Evolutionary conservation across 139 green algal genomes (phyloP).

Genomic region (Chlorella sp.): DNA sequence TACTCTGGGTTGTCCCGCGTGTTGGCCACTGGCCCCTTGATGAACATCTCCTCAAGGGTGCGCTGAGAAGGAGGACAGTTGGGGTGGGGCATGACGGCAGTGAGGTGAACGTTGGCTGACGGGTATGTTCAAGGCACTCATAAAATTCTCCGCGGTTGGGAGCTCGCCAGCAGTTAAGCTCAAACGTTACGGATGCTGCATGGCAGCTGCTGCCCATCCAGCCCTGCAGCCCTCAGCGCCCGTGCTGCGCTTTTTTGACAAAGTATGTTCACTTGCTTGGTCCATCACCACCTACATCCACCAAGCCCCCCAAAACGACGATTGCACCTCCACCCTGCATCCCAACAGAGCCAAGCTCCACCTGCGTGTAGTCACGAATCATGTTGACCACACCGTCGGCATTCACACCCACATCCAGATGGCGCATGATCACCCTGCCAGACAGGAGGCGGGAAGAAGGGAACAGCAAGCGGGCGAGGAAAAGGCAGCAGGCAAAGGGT

Average conservation of each 20-base stretch:
- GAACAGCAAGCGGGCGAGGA: not conserved
- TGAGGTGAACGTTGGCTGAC: not conserved
- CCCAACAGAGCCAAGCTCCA: not conserved
- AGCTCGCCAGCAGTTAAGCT: not conserved
- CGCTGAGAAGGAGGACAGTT: conserved; percentile 1
- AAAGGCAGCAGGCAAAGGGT: not conserved
- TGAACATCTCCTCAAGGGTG: conserved; percentile 58
- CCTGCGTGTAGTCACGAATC: conserved; percentile 64
- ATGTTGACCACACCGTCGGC: conserved; percentile 65
- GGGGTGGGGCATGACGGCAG: not conserved
- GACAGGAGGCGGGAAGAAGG: not conserved
- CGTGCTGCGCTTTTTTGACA: not conserved
- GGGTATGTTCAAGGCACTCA: too few relatives aligned
- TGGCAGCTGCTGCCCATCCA: too few relatives aligned
- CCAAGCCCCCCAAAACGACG: not conserved
- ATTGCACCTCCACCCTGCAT: not conserved
- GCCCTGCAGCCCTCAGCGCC: not conserved
- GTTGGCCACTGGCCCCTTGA: conserved; percentile 52
- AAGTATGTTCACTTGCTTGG: too few relatives aligned
- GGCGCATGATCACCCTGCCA: conserved; percentile 47
- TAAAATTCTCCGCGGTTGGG: not conserved
- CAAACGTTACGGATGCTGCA: not conserved
- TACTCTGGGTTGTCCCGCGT: conserved; percentile 34
- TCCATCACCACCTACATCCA: not conserved
- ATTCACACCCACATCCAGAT: conserved; percentile 57